Percentiles rank a stretch among this genome's conserved stretches.
phyloP scores from a whole-genome alignment of 495 filamentous ascomycete genomes.

The Penicillium lividum region DNA sequence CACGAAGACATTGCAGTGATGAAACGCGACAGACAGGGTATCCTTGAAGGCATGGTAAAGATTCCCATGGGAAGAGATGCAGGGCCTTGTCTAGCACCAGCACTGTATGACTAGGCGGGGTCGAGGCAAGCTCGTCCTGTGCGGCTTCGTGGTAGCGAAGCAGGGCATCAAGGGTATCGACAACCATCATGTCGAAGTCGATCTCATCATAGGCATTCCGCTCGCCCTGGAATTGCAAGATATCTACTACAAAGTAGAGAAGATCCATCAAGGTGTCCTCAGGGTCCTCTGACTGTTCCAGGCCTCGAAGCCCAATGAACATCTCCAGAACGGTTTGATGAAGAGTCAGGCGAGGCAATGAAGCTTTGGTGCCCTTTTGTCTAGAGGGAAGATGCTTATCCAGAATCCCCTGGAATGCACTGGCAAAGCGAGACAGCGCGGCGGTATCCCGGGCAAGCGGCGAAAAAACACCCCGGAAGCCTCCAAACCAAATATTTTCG shows the following conservation, averaged over 20 bases:
- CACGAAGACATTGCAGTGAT: slow-evolving; percentile 75
- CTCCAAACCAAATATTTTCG: slow-evolving; percentile 91
- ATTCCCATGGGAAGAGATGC: slow-evolving; percentile 94
- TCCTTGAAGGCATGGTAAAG: slow-evolving; percentile 79
- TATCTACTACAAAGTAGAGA: slow-evolving; percentile 93
- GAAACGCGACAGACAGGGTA: slow-evolving; percentile 81
- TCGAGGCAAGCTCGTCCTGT: slow-evolving; percentile 46
- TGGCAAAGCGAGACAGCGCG: slow-evolving; percentile 70
- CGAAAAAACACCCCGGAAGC: slow-evolving; percentile 89
- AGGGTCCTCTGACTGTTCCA: slow-evolving; percentile 67
- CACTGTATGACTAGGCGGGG: slow-evolving; percentile 80
- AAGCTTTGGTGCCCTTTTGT: slow-evolving; percentile 56
- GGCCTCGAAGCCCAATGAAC: slow-evolving; percentile 81
- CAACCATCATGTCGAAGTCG: slow-evolving; percentile 86
- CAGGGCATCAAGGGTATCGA: slow-evolving; percentile 81
- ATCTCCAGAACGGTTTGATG: slow-evolving; percentile 80
- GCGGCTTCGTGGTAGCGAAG: slow-evolving; percentile 69
- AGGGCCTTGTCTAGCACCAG: slow-evolving; percentile 90
- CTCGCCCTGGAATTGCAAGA: slow-evolving; percentile 95
- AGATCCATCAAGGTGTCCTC: slow-evolving; percentile 87
- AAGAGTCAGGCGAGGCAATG: slow-evolving; percentile 56
- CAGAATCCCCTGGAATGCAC: slow-evolving; percentile 76
- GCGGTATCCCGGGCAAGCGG: slow-evolving; percentile 60
- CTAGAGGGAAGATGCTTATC: slow-evolving; percentile 88
- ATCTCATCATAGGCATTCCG: slow-evolving; percentile 97